Conservation (phyloP, 140 eudicot species). For the Bidens hawaiensis region DNA sequence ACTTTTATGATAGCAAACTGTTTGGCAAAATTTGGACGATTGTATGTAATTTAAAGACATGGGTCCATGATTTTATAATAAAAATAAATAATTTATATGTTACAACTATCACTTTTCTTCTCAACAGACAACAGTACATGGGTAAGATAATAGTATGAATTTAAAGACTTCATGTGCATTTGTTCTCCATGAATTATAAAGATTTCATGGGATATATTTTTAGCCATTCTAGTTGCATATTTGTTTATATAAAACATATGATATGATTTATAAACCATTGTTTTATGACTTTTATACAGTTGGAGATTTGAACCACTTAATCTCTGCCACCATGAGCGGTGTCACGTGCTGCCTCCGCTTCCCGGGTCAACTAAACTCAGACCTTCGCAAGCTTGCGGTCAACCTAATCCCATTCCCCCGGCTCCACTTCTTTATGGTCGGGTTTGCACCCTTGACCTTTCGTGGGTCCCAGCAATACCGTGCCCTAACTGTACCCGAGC, state of each 20-base stretch:
- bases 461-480: slow-evolving; percentile 16
- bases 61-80: not conserved
- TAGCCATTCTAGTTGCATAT: too few relatives aligned
- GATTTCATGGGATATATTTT: too few relatives aligned
- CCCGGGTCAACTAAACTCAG: slow-evolving; percentile 10
- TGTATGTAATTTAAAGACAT: too few relatives aligned
- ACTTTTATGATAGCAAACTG: not conserved
- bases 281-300: slow-evolving; percentile 1
- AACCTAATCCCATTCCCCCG: slow-evolving; percentile 8
- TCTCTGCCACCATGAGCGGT: slow-evolving; percentile 11
- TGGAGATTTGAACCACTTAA: slow-evolving; percentile 9
- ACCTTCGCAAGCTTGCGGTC: slow-evolving; percentile 15
- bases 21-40: too few relatives aligned
- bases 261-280: not conserved
- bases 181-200: not conserved
- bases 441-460: slow-evolving; percentile 5
- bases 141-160: not conserved
- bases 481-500: slow-evolving; percentile 3
- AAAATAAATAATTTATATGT: not conserved
- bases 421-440: slow-evolving; percentile 14
- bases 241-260: too few relatives aligned
- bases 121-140: not conserved
- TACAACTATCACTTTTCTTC: not conserved
- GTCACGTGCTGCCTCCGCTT: slow-evolving; percentile 16
- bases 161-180: not conserved